Conservation (phyloP, 2,329 filamentous ascomycete species). For the Ceratocystis alfenasii region DNA sequence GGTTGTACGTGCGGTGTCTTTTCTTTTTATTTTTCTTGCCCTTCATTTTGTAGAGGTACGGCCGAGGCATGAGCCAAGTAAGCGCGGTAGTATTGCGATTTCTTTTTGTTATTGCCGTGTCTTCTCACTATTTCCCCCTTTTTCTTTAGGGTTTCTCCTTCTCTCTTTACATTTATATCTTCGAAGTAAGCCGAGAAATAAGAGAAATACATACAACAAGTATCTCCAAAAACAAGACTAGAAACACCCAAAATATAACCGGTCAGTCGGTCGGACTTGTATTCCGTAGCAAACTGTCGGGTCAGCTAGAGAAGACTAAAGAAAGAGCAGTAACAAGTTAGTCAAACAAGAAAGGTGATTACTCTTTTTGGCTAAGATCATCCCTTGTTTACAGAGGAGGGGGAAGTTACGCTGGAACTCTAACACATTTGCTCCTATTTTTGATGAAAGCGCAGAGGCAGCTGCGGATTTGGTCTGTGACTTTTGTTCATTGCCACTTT, state of each 20-base stretch:
- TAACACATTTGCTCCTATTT: neutral
- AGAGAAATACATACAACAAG: neutral
- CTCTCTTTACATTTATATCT: neutral
- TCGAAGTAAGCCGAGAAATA: neutral
- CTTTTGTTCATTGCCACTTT: conserved; percentile 2
- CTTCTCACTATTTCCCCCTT: neutral
- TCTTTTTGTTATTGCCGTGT: neutral
- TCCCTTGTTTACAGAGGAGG: neutral
- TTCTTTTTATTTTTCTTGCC: neutral
- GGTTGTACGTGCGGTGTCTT: neutral
- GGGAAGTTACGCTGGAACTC: neutral
- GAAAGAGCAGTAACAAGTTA: neutral
- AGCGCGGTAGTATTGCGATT: neutral
- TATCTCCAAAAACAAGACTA: neutral
- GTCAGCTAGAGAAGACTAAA: no score
- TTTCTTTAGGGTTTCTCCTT: neutral
- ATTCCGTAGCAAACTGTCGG: neutral
- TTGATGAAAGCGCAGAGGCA: neutral
- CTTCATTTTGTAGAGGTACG: neutral
- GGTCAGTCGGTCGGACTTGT: neutral
- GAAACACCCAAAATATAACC: neutral
- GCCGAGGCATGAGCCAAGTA: neutral
- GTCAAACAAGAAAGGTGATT: neutral
- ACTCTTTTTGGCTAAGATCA: conserved; percentile 4
- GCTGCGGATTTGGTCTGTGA: neutral